Evolutionary conservation across 352 stramenopile species (phyloP).

Genomic region (Phytophthora tentaculata): DNA sequence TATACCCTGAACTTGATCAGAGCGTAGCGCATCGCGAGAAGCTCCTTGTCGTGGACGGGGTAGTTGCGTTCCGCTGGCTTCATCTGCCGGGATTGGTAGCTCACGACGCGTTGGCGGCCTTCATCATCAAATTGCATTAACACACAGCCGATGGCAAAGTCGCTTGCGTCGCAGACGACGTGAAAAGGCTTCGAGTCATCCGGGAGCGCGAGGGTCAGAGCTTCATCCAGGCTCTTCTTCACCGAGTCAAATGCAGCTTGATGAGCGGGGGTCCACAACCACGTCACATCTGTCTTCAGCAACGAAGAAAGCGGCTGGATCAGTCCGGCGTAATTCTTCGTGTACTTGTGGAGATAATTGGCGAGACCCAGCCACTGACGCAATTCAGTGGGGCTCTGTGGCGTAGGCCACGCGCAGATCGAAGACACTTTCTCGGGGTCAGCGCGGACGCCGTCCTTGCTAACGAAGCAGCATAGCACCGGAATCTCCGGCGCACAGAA

Average conservation of each 20-base stretch:
- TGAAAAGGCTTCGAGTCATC: not conserved
- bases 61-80: not conserved
- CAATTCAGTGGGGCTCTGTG: not conserved
- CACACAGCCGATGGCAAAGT: slow-evolving; percentile 1
- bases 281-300: not conserved
- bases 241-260: not conserved
- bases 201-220: not conserved
- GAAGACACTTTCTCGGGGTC: not conserved
- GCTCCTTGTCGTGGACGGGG: not conserved
- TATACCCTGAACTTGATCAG: not conserved
- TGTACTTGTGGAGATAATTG: slow-evolving; percentile 3
- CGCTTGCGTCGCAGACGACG: slow-evolving; percentile 2
- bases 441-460: not conserved
- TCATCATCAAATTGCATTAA: not conserved
- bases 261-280: not conserved
- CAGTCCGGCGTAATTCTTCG: not conserved
- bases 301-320: not conserved
- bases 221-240: not conserved
- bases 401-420: not conserved
- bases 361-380: not conserved
- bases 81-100: not conserved
- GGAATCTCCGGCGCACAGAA: not conserved
- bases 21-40: not conserved
- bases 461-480: not conserved
- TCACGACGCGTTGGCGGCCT: not conserved